Conservation (phyloP, 331 rosid species). For the Quercus phellos region DNA sequence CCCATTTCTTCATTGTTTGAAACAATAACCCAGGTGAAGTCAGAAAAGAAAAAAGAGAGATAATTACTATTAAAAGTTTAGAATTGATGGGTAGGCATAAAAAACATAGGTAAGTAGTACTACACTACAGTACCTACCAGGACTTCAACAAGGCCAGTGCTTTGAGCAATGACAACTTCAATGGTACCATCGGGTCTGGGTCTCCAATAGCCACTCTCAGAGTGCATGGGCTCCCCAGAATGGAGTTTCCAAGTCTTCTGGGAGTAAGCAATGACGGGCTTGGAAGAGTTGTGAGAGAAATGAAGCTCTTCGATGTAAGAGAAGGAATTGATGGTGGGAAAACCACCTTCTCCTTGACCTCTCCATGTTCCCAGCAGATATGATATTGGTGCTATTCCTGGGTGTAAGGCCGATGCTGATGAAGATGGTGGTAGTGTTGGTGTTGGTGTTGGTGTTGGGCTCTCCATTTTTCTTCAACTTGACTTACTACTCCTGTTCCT, state of each 20-base stretch:
- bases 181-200: constrained; percentile 73
- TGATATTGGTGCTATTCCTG: constrained; percentile 58
- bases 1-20: not conserved
- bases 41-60: too few relatives aligned
- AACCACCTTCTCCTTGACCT: constrained; percentile 85
- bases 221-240: constrained; percentile 87
- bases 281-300: constrained; percentile 74
- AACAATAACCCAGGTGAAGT: too few relatives aligned
- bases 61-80: not conserved
- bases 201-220: constrained; percentile 88
- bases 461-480: constrained; percentile 23
- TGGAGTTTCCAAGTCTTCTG: constrained; percentile 86
- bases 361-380: constrained; percentile 75
- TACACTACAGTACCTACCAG: constrained; percentile 39
- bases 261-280: constrained; percentile 70
- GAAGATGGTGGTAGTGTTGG: not conserved
- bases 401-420: constrained; percentile 41
- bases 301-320: constrained; percentile 69
- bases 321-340: constrained; percentile 77
- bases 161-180: constrained; percentile 82
- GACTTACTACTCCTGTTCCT: not conserved
- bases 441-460: constrained; percentile 10
- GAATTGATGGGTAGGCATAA: not conserved
- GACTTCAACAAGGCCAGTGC: constrained; percentile 87
- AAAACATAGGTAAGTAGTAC: not conserved